phyloP scores from a whole-genome alignment of 345 rosid species.

The Laguncularia racemosa region DNA sequence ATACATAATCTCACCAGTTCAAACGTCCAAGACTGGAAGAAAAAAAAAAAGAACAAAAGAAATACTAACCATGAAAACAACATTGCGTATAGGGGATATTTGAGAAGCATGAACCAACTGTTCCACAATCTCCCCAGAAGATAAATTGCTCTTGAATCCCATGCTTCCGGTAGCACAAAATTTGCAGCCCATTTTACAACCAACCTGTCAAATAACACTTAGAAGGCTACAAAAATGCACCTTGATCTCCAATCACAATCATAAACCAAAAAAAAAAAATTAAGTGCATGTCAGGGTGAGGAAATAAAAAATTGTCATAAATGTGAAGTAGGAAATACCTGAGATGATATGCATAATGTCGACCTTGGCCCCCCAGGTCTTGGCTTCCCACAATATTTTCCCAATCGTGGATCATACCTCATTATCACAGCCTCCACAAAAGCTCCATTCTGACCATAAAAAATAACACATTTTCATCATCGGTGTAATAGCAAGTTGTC shows the following conservation, averaged over 20 bases:
- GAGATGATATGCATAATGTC: constrained; percentile 85
- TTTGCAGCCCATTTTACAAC: constrained; percentile 98
- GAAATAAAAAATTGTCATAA: not conserved
- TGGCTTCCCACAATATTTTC: constrained; percentile 76
- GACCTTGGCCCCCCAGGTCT: constrained; percentile 83
- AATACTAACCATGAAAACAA: constrained; percentile 78
- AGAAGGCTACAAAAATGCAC: not conserved
- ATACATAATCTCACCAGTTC: not conserved
- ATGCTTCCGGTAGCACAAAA: constrained; percentile 98
- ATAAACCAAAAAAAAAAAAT: not conserved
- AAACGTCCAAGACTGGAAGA: not conserved
- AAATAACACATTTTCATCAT: not conserved
- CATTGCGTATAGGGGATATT: constrained; percentile 64
- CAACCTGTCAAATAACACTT: constrained; percentile 46
- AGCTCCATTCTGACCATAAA: constrained; percentile 53
- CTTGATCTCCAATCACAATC: not conserved
- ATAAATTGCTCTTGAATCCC: constrained; percentile 83
- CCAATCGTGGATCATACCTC: constrained; percentile 82
- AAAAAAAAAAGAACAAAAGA: constrained; percentile 10
- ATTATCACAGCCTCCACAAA: constrained; percentile 93
- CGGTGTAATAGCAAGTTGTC: too few species aligned
- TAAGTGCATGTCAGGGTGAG: not conserved
- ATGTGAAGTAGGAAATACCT: constrained; percentile 32
- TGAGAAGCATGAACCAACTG: constrained; percentile 89
- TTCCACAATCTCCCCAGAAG: constrained; percentile 92